Base-by-base conservation (phyloP, 352 stramenopile species). In the Globisporangium mamillatum region DNA sequence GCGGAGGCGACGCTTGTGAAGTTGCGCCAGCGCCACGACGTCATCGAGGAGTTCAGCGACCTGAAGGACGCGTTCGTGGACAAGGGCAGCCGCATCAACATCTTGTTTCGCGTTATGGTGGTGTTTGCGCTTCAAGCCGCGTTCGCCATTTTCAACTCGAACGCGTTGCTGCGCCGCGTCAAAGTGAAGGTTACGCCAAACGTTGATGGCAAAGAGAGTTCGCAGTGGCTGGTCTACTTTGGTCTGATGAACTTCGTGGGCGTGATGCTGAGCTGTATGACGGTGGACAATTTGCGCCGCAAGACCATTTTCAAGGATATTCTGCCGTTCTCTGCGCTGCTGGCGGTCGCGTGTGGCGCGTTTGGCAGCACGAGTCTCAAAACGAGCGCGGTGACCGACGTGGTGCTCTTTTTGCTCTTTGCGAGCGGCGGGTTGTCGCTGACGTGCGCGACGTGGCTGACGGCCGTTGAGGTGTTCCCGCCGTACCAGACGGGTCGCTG, bases 291-390 rank as follows among this genome's bases (percentile, higher is more conserved):
- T 56, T 67, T 96, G 46, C 86, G 86, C n/a, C 86, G 89, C 68
- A 96, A 96, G 74, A 96, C 89, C 10, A 90, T 96, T 27, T 90
- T 93, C 69, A 96, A 96, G 70, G 89, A 94, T 56, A 86, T 94
- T 55, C 60, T 96, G 48, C 88, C 89, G 18, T 82, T 96, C 63
- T 80, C 78, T 24, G 82, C 78, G 8, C 70, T 73, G 1, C 70
- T 96, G 18, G 84, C 87, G 34, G 63, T 84, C 25, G 82, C 76
- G 0, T 92, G 85, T 59, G 84, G 87, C 10, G 84, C 78, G 8
- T 41, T 95, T 9, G 78, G 80, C 18, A 78, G 75, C n/a, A 76
- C 80, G 25, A 76, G 75, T 0, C 67, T 86, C 29, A 68, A 86
- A 48, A 63, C 76, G 46, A 85, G 67, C 55, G 70, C 70, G 7